These are phyloP conservation scores for Chaetomium tenue DNA, from an alignment of 495 filamentous ascomycete genomes.

Conservation along the genomic window DNA sequence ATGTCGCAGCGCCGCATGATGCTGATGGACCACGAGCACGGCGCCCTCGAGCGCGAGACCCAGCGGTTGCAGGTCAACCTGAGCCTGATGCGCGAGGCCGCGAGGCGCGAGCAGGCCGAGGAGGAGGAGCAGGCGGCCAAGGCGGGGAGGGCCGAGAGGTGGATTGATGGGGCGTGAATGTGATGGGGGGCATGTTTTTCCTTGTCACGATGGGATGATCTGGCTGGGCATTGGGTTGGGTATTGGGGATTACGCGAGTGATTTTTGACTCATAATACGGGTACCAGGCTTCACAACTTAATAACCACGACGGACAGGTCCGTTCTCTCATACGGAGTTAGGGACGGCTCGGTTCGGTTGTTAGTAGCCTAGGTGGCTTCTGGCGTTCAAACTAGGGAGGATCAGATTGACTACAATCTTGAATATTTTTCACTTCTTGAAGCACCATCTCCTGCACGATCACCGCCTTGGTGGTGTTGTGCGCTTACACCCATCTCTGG, in stretches of 20 bases:
- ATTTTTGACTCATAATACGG: no score
- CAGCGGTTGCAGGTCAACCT: slow-evolving; percentile 29
- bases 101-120: slow-evolving; percentile 7
- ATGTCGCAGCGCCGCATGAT: slow-evolving; percentile 31
- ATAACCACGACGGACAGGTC: no score
- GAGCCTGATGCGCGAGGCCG: slow-evolving; percentile 23
- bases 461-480: no score
- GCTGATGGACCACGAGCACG: slow-evolving; percentile 30
- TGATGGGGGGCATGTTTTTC: neutral
- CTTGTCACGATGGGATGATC: neutral
- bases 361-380: no score
- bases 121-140: neutral
- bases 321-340: no score
- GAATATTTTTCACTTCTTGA: no score
- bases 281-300: no score
- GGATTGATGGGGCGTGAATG: neutral
- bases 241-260: no score
- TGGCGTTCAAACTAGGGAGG: no score
- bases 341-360: no score
- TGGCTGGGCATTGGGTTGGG: neutral
- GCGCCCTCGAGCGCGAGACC: slow-evolving; percentile 29
- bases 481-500: neutral
- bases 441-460: no score
- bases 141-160: neutral
- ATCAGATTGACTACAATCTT: no score